Evolutionary conservation across 768 basidiomycete species (phyloP).

Genomic region (Tephrocybe sp.): DNA sequence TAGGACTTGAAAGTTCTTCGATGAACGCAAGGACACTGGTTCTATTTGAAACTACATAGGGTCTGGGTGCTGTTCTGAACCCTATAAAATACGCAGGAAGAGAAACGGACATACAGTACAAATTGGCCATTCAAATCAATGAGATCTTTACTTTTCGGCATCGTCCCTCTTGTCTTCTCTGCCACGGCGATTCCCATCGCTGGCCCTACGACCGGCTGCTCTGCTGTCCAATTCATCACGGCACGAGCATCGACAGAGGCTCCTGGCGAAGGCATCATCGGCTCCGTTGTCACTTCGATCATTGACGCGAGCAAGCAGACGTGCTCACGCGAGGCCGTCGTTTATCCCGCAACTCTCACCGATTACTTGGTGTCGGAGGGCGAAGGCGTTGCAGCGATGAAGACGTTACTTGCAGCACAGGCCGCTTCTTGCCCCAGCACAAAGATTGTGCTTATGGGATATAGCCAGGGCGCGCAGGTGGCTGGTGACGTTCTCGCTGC

Average conservation of each 20-base stretch:
- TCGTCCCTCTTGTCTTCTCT: conserved; percentile 1
- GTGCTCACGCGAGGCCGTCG: conserved; percentile 10
- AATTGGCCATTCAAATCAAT: background rate
- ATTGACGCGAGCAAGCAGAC: conserved; percentile 10
- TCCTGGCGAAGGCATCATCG: conserved; percentile 18
- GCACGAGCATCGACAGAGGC: conserved; percentile 17
- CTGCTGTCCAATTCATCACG: conserved; percentile 18
- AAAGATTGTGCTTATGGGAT: conserved; percentile 15
- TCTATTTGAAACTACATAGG: background rate
- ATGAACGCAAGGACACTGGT: background rate
- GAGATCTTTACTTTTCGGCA: conserved; percentile 1
- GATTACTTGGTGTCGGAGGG: conserved; percentile 9
- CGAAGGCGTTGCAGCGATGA: conserved; percentile 12
- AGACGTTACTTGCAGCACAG: conserved; percentile 2
- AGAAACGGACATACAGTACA: background rate
- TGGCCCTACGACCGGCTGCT: conserved; percentile 12
- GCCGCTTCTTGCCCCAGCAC: conserved; percentile 12
- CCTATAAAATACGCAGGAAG: background rate
- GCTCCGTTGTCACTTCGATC: conserved; percentile 12
- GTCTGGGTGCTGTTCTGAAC: background rate
- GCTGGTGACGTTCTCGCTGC: conserved; percentile 13
- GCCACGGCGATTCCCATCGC: conserved; percentile 5
- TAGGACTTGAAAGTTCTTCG: background rate
- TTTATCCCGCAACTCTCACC: conserved; percentile 12
- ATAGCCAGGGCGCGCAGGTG: conserved; percentile 15